Conservation (phyloP, 1,284 basidiomycete genomes). For the Cutaneotrichosporon dermatis region DNA sequence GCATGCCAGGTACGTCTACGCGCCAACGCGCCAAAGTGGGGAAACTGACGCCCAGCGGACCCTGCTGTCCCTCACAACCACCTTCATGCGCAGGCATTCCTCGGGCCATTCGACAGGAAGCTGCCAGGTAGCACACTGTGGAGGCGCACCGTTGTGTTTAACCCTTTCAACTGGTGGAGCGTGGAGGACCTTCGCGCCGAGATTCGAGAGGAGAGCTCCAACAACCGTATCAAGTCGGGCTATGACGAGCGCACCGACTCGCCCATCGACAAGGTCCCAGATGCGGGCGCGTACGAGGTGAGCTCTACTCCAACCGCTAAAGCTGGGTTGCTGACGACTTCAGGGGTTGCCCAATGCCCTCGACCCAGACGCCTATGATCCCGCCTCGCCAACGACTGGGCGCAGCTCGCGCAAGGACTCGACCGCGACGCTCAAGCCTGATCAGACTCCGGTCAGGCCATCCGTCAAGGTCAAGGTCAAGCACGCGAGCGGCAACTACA, state of each 20-base stretch:
- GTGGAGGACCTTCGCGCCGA: slow-evolving; percentile 47
- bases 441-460: neutral
- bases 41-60: slow-evolving; percentile 31
- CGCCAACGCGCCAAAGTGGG: neutral
- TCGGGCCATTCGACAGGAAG: slow-evolving; percentile 36
- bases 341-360: slow-evolving; percentile 37
- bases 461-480: neutral
- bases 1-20: slow-evolving; percentile 29
- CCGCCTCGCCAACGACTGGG: too few relatives aligned
- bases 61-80: slow-evolving; percentile 42
- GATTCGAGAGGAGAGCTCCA: slow-evolving; percentile 46
- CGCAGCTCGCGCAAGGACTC: neutral
- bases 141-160: slow-evolving; percentile 43
- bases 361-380: slow-evolving; percentile 22
- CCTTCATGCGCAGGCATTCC: slow-evolving; percentile 45
- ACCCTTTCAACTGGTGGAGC: slow-evolving; percentile 44
- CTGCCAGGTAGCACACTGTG: slow-evolving; percentile 39
- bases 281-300: slow-evolving; percentile 38
- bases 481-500: neutral
- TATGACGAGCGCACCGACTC: slow-evolving; percentile 32
- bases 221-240: slow-evolving; percentile 47
- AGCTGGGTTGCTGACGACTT: neutral
- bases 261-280: slow-evolving; percentile 41
- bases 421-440: neutral
- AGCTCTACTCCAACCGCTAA: slow-evolving; percentile 5